Percentiles rank a stretch among this genome's conserved stretches.
These are phyloP conservation scores for Hordeum pubiflorum DNA, from an alignment of 202 grass and related monocot genomes.

Conservation along the genomic window DNA sequence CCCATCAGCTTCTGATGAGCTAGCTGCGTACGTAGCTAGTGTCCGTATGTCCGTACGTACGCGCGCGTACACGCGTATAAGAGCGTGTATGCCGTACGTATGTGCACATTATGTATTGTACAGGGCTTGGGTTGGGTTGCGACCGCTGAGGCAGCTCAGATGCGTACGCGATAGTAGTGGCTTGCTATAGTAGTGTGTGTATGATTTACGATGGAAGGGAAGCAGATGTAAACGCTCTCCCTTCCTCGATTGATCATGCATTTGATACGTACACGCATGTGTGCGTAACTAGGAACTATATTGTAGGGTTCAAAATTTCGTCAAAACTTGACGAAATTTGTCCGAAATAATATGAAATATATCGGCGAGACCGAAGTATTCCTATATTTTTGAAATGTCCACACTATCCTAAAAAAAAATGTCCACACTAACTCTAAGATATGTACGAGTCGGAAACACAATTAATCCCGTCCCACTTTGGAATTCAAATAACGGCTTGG, in stretches of 20 bases:
- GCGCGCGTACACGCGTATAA: neutral
- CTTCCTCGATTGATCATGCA: neutral
- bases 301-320: neutral
- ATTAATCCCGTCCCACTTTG: neutral
- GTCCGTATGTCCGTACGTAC: neutral
- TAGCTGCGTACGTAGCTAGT: neutral
- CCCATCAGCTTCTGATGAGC: slow-evolving; percentile 41
- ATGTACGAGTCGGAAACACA: neutral
- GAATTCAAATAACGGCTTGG: too few relatives aligned
- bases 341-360: neutral
- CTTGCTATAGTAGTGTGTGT: neutral
- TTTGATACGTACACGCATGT: neutral
- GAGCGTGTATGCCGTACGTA: neutral
- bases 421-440: neutral
- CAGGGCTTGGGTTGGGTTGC: neutral
- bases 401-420: neutral
- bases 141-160: slow-evolving; percentile 30
- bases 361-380: neutral
- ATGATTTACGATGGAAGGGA: neutral
- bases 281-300: slow-evolving; percentile 10
- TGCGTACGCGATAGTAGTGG: slow-evolving; percentile 10
- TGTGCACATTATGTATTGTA: slow-evolving; percentile 11
- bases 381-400: neutral
- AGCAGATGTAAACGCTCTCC: neutral
- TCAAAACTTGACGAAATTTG: neutral